A percentile compares a stretch with the other conserved stretches of the same genome.
Evolutionary conservation across 164 flowering plant species (phyloP).

Genomic region (Vitis labrusca): DNA sequence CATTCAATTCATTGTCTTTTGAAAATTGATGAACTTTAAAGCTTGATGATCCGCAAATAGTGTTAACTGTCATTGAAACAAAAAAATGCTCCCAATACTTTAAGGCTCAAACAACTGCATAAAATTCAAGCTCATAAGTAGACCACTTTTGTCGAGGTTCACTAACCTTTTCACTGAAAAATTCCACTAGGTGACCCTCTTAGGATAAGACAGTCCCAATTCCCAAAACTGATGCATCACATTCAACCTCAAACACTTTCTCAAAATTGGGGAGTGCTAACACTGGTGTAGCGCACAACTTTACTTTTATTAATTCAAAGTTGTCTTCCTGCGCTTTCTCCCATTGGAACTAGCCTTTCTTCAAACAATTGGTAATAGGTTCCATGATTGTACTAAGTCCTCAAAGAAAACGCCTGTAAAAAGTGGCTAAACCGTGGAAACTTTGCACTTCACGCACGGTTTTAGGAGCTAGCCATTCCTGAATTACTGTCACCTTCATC

Average conservation of each 20-base stretch:
- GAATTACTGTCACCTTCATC: not conserved
- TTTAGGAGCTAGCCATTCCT: not conserved
- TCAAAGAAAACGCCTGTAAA: not conserved
- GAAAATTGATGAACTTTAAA: slow-evolving; percentile 6
- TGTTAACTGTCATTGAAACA: slow-evolving; percentile 5
- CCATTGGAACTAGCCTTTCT: slow-evolving; percentile 6
- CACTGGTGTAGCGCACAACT: not conserved
- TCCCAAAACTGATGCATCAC: not conserved
- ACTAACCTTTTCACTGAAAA: slow-evolving; percentile 12
- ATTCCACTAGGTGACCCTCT: slow-evolving; percentile 3
- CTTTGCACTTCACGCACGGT: not conserved
- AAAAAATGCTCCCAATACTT: slow-evolving; percentile 4
- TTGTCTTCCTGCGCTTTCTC: not conserved
- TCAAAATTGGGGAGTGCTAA: slow-evolving; percentile 3
- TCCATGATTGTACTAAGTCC: not conserved
- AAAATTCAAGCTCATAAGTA: slow-evolving; percentile 9
- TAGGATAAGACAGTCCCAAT: slow-evolving; percentile 4
- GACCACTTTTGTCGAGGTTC: slow-evolving; percentile 1
- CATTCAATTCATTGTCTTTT: not conserved
- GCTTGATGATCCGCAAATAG: slow-evolving; percentile 9
- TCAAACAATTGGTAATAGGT: slow-evolving; percentile 1
- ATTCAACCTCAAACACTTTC: slow-evolving; percentile 12
- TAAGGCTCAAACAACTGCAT: slow-evolving; percentile 1
- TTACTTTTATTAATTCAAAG: slow-evolving; percentile 1
- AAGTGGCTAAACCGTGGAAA: not conserved